Percentiles rank a stretch among this genome's conserved stretches.
phyloP scores from a whole-genome alignment of 2,329 filamentous ascomycete genomes.

The Curvularia hawaiiensis region DNA sequence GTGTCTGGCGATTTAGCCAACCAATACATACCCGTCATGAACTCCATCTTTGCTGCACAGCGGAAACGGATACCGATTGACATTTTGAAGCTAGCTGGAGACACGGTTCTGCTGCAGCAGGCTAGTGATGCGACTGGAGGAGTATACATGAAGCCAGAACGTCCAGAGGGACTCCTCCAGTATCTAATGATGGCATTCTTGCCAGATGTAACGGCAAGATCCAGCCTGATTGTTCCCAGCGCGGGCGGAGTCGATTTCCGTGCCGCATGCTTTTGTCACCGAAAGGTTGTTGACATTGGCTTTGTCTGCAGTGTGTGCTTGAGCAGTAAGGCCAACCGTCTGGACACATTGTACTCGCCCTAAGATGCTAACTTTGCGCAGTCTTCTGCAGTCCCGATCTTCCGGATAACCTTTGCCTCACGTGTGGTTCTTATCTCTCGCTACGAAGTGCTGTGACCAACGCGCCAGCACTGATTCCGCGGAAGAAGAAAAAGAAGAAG shows the following conservation, averaged over 20 bases:
- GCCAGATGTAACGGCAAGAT: constrained; percentile 69
- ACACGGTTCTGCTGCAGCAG: constrained; percentile 93
- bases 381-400: constrained; percentile 46
- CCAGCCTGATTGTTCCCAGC: constrained; percentile 76
- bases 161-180: constrained; percentile 71
- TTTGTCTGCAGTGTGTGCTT: constrained; percentile 97
- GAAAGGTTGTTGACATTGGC: constrained; percentile 85
- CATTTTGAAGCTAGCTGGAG: constrained; percentile 82
- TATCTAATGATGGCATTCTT: constrained; percentile 95
- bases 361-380: constrained; percentile 21
- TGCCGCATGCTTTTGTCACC: constrained; percentile 97
- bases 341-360: constrained; percentile 10
- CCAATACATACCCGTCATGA: constrained; percentile 98
- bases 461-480: constrained; percentile 43
- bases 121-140: constrained; percentile 76
- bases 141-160: constrained; percentile 66
- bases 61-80: constrained; percentile 88
- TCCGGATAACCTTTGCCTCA: constrained; percentile 44
- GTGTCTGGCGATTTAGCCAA: constrained; percentile 86
- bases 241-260: constrained; percentile 92
- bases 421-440: constrained; percentile 48
- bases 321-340: constrained; percentile 62
- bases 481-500: constrained; percentile 50
- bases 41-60: constrained; percentile 93
- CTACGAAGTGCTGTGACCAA: constrained; percentile 41